Conservation (phyloP, 208 protist genomes). For the Crithidia sp. region DNA sequence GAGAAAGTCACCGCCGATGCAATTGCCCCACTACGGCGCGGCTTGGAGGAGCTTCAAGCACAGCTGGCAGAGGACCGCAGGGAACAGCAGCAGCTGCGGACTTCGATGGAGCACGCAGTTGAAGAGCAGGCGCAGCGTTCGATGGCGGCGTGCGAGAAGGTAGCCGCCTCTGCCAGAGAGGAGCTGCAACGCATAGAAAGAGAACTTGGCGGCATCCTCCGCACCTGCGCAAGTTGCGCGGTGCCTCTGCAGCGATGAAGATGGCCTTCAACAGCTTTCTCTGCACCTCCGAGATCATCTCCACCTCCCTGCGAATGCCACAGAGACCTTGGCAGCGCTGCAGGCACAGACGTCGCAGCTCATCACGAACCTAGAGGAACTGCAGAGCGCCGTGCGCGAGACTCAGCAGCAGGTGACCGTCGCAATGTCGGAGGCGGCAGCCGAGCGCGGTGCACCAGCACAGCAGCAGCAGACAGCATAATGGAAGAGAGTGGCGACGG, state of each 20-base stretch:
- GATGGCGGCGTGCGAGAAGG: neutral
- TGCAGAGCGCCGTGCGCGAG: slow-evolving; percentile 3
- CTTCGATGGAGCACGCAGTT: slow-evolving; percentile 11
- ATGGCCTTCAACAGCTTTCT: slow-evolving; percentile 15
- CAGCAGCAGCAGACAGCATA: neutral
- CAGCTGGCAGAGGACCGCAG: neutral
- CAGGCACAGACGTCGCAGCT: slow-evolving; percentile 7
- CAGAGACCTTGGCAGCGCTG: slow-evolving; percentile 8
- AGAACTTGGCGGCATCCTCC: neutral
- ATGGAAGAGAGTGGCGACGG: neutral
- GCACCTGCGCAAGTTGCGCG: slow-evolving; percentile 10
- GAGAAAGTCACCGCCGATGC: slow-evolving; percentile 2
- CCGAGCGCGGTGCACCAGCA: neutral
- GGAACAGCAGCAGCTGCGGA: slow-evolving; percentile 14
- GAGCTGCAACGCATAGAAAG: neutral
- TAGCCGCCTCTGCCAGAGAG: neutral
- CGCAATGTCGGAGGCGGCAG: neutral
- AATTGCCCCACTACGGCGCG: neutral
- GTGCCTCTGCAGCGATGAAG: neutral
- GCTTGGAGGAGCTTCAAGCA: slow-evolving; percentile 16
- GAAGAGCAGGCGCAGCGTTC: neutral
- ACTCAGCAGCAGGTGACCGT: neutral
- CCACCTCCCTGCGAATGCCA: neutral
- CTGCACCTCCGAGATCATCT: slow-evolving; percentile 19
- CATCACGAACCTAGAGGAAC: neutral